These are phyloP conservation scores for Termitomyces sp. DNA, from an alignment of 768 basidiomycete species.

Conservation along the genomic window DNA sequence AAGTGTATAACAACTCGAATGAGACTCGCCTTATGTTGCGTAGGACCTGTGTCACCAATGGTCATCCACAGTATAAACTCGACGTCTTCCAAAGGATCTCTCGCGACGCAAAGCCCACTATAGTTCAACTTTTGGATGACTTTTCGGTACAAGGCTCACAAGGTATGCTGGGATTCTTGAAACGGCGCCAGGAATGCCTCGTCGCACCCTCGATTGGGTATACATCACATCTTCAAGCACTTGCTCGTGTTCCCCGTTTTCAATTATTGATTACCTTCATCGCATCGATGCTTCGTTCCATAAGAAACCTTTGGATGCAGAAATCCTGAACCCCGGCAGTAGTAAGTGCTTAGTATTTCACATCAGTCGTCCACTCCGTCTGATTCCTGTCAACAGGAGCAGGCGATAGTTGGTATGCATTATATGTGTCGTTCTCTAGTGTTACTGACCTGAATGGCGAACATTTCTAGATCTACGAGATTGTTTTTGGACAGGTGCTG, in stretches of 20 bases:
- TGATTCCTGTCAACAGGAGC: neutral
- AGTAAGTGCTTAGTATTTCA: neutral
- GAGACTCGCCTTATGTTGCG: too few species aligned
- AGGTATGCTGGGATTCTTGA: neutral
- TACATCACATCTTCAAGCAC: neutral
- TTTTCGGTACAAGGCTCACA: too few species aligned
- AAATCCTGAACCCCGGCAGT: too few species aligned
- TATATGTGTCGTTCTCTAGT: neutral
- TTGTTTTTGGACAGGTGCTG: slow-evolving; percentile 8
- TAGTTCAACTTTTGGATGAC: too few species aligned
- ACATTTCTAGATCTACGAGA: slow-evolving; percentile 2
- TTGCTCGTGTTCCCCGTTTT: neutral
- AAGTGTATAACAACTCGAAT: too few species aligned
- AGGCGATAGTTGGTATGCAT: too few species aligned
- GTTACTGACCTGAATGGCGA: neutral
- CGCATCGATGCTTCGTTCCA: neutral
- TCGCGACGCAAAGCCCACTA: too few species aligned
- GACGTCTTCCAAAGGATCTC: too few species aligned
- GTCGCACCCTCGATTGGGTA: neutral
- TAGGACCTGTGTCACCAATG: too few species aligned
- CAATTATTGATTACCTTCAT: neutral
- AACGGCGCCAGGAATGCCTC: neutral
- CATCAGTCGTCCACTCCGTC: neutral
- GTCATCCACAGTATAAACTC: too few species aligned
- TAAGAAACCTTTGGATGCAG: neutral